Conservation (phyloP, 2,329 filamentous ascomycete species). For the Ambrosiella cleistominuta region DNA sequence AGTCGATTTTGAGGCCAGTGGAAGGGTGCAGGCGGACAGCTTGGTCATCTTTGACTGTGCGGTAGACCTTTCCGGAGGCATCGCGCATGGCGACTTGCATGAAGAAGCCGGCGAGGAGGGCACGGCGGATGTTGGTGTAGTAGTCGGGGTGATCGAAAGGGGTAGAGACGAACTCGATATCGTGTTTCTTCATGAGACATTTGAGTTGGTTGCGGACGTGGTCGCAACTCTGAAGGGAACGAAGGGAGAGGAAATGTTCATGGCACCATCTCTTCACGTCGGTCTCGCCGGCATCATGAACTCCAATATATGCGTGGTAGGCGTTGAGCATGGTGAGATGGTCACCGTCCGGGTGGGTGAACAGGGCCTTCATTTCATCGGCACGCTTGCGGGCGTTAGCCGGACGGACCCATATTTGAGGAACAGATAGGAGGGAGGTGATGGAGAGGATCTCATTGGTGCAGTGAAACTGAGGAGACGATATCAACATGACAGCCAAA, state of each 20-base stretch:
- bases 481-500: conserved; percentile 93
- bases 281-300: conserved; percentile 34
- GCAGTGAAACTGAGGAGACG: conserved; percentile 94
- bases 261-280: conserved; percentile 88
- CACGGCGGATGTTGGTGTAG: conserved; percentile 90
- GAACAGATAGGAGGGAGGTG: conserved; percentile 82
- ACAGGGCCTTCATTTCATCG: conserved; percentile 92
- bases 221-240: conserved; percentile 80
- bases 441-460: conserved; percentile 96
- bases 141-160: conserved; percentile 92
- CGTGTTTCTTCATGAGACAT: conserved; percentile 90
- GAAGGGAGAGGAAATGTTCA: conserved; percentile 83
- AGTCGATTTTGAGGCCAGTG: conserved; percentile 72
- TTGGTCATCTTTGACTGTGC: conserved; percentile 93
- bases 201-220: conserved; percentile 83
- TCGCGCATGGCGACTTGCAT: conserved; percentile 98
- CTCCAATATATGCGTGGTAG: conserved; percentile 89
- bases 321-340: conserved; percentile 93
- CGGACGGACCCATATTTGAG: conserved; percentile 82
- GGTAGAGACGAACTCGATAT: conserved; percentile 71
- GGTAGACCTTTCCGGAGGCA: conserved; percentile 72
- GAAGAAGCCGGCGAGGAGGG: conserved; percentile 89
- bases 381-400: conserved; percentile 72
- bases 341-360: conserved; percentile 83
- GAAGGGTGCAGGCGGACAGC: conserved; percentile 84